phyloP scores from a whole-genome alignment of 495 filamentous ascomycete genomes.

The Penicillium mononematosum region DNA sequence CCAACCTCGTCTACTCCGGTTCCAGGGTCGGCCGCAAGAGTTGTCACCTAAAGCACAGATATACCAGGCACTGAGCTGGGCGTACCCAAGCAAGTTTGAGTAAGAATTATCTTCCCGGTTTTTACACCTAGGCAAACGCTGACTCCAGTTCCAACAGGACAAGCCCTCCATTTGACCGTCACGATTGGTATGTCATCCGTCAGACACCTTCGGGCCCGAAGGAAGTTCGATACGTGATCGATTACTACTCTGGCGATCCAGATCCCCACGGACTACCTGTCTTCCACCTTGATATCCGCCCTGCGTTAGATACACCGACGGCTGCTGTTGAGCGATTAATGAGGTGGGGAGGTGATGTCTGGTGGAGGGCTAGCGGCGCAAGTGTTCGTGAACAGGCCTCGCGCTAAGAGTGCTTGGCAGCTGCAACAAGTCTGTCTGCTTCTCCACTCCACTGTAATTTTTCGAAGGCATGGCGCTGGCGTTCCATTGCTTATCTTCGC shows the following conservation, averaged over 20 bases:
- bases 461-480: constrained; percentile 31
- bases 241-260: constrained; percentile 88
- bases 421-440: constrained; percentile 9
- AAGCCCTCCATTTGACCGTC: constrained; percentile 91
- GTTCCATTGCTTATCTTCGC: constrained; percentile 20
- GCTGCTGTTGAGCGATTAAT: constrained; percentile 79
- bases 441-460: constrained; percentile 35
- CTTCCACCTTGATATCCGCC: constrained; percentile 96
- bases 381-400: constrained; percentile 43
- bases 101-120: constrained; percentile 38
- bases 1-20: constrained; percentile 72
- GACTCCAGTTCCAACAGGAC: constrained; percentile 44
- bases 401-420: constrained; percentile 7
- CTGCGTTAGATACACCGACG: constrained; percentile 80
- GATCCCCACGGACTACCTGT: constrained; percentile 91
- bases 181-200: constrained; percentile 92
- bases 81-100: constrained; percentile 78
- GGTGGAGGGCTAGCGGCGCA: constrained; percentile 86
- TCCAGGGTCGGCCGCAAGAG: constrained; percentile 84
- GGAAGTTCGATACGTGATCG: constrained; percentile 94
- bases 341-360: constrained; percentile 90
- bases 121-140: constrained; percentile 8
- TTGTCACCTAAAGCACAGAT: constrained; percentile 86
- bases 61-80: constrained; percentile 69
- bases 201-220: constrained; percentile 57